These are phyloP conservation scores for Phytopythium oedochilum DNA, from an alignment of 352 stramenopile genomes.

Conservation along the genomic window DNA sequence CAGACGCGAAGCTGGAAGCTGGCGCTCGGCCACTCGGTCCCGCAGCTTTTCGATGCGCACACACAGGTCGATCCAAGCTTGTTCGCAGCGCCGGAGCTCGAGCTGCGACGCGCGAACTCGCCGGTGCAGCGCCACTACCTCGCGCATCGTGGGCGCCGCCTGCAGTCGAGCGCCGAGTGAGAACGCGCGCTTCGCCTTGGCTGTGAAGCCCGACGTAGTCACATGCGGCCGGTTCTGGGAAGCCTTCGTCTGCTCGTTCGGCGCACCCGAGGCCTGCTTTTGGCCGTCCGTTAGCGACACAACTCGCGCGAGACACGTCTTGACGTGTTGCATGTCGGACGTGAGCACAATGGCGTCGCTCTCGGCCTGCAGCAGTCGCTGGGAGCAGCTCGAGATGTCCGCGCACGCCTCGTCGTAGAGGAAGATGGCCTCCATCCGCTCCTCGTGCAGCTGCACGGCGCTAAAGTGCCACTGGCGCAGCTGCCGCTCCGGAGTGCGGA, in stretches of 20 bases:
- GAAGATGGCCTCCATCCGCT: conserved; percentile 62
- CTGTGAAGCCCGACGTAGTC: neutral
- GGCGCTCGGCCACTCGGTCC: conserved; percentile 12
- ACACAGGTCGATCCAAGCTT: conserved; percentile 59
- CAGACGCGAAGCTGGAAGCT: conserved; percentile 27
- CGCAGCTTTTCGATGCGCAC: conserved; percentile 33
- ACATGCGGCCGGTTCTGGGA: too few species aligned
- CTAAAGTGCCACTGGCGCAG: conserved; percentile 46
- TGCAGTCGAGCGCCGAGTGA: neutral
- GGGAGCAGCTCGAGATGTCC: conserved; percentile 29
- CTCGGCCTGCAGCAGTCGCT: conserved; percentile 49
- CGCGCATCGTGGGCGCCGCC: conserved; percentile 25
- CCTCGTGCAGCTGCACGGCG: conserved; percentile 54
- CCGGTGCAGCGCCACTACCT: conserved; percentile 50
- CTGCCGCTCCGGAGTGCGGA: conserved; percentile 25
- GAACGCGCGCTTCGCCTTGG: neutral
- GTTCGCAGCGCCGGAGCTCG: conserved; percentile 43
- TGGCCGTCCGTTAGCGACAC: conserved; percentile 20
- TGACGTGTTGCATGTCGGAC: conserved; percentile 59
- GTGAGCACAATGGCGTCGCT: conserved; percentile 60
- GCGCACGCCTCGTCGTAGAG: conserved; percentile 46
- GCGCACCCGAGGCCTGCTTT: too few species aligned
- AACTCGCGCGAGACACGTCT: conserved; percentile 37
- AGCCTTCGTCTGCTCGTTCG: too few species aligned
- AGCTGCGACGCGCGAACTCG: conserved; percentile 29